These are phyloP conservation scores for Thalassia testudinum DNA, from an alignment of 116 monocot species.

Conservation along the genomic window DNA sequence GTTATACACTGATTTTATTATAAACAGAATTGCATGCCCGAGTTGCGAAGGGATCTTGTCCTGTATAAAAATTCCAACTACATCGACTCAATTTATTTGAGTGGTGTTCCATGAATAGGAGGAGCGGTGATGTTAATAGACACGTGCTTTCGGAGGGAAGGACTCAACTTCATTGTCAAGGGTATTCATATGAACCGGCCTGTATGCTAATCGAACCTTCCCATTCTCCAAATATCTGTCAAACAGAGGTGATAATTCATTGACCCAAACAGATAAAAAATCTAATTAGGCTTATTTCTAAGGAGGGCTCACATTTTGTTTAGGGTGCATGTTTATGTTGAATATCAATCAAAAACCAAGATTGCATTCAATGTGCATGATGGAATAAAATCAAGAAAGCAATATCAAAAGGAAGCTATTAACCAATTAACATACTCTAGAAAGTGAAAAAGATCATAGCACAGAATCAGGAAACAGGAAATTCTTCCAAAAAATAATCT, in stretches of 20 bases:
- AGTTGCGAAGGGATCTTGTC: neutral
- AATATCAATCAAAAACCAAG: no score
- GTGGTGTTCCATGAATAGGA: neutral
- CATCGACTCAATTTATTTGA: neutral
- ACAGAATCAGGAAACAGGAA: neutral
- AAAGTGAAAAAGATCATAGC: no score
- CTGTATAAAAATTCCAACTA: neutral
- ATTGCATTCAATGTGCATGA: no score
- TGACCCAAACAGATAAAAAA: neutral
- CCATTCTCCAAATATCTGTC: slow-evolving; percentile 86
- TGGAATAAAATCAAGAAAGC: no score
- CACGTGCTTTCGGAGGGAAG: slow-evolving; percentile 93
- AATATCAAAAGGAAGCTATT: neutral
- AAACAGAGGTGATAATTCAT: neutral
- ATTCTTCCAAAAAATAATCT: slow-evolving; percentile 9
- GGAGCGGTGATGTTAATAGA: slow-evolving; percentile 28
- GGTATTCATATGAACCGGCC: slow-evolving; percentile 75
- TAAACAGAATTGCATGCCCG: neutral
- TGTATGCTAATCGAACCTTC: slow-evolving; percentile 46
- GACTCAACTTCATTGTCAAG: slow-evolving; percentile 77
- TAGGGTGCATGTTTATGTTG: no score
- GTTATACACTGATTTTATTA: neutral
- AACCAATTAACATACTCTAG: neutral
- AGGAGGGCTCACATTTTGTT: neutral
- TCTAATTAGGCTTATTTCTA: neutral